phyloP scores from a whole-genome alignment of 1,284 basidiomycete genomes.

The Coriolopsis trogii region DNA sequence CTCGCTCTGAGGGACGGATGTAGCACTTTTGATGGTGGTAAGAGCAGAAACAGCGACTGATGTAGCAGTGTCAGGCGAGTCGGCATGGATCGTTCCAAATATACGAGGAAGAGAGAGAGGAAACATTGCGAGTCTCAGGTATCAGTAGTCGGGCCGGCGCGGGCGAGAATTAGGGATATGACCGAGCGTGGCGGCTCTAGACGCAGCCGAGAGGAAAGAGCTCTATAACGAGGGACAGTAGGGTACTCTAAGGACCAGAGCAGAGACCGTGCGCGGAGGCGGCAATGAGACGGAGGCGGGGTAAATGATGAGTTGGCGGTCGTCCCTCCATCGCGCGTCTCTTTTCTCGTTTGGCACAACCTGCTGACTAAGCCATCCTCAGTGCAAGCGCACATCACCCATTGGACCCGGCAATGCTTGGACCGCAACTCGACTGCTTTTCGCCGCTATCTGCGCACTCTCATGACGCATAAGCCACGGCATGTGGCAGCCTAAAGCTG shows the following conservation, averaged over 20 bases:
- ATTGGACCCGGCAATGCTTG: slow-evolving; percentile 6
- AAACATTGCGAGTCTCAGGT: slow-evolving; percentile 25
- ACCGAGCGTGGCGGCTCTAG: slow-evolving; percentile 27
- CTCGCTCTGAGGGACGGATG: slow-evolving; percentile 79
- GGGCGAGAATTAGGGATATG: slow-evolving; percentile 14
- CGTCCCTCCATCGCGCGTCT: slow-evolving; percentile 6
- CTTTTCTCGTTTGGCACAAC: slow-evolving; percentile 16
- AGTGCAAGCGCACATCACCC: slow-evolving; percentile 1
- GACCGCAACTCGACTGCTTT: not conserved
- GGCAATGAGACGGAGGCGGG: slow-evolving; percentile 6
- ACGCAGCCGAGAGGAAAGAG: slow-evolving; percentile 17
- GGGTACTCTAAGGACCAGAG: slow-evolving; percentile 26
- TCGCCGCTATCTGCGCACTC: not conserved
- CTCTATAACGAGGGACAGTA: slow-evolving; percentile 27
- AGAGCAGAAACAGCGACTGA: slow-evolving; percentile 53
- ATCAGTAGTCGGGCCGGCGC: slow-evolving; percentile 1
- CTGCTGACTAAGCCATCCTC: slow-evolving; percentile 27
- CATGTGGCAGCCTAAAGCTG: slow-evolving; percentile 81
- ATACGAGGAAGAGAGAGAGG: slow-evolving; percentile 38
- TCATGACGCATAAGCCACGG: slow-evolving; percentile 45
- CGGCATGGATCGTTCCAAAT: slow-evolving; percentile 55
- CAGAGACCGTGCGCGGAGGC: slow-evolving; percentile 4
- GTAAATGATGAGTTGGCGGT: slow-evolving; percentile 29
- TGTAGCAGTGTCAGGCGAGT: slow-evolving; percentile 38
- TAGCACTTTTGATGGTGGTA: slow-evolving; percentile 64